phyloP scores from a whole-genome alignment of 768 basidiomycete genomes.

The Tricholoma bakamatsutake region DNA sequence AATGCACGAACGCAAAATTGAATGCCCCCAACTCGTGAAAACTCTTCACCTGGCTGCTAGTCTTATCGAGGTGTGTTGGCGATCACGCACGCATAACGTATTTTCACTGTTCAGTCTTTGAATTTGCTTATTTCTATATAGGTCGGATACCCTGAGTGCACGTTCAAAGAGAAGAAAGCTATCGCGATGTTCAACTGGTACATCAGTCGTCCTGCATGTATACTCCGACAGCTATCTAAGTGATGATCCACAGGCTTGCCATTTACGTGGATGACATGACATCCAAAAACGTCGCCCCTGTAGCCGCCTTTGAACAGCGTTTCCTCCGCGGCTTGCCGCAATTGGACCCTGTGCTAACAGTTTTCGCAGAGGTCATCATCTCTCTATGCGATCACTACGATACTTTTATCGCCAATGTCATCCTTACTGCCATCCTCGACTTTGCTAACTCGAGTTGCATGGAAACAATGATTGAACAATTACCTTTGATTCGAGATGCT shows the following conservation, averaged over 20 bases:
- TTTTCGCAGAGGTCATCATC: constrained; percentile 8
- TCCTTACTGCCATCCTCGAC: constrained; percentile 14
- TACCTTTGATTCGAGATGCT: constrained; percentile 5
- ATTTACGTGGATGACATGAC: constrained; percentile 17
- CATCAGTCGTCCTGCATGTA: neutral
- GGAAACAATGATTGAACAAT: constrained; percentile 8
- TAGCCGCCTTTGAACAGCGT: constrained; percentile 12
- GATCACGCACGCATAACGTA: no score
- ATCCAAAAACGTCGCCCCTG: constrained; percentile 4
- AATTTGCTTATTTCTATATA: neutral
- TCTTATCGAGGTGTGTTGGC: neutral
- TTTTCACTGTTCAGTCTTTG: neutral
- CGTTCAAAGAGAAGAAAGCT: constrained; percentile 13
- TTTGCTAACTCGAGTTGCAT: constrained; percentile 14
- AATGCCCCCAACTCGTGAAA: neutral
- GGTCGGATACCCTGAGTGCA: constrained; percentile 14
- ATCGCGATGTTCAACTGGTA: constrained; percentile 18
- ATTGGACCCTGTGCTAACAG: constrained; percentile 14
- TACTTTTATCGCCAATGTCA: constrained; percentile 11
- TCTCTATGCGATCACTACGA: neutral
- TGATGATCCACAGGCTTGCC: constrained; percentile 10
- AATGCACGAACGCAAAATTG: neutral
- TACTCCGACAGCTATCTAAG: neutral
- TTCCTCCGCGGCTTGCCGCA: constrained; percentile 13
- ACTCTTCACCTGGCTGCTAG: neutral